Evolutionary conservation across 2,329 filamentous ascomycete species (phyloP).

Genomic region (Aspergillus sclerotialis): DNA sequence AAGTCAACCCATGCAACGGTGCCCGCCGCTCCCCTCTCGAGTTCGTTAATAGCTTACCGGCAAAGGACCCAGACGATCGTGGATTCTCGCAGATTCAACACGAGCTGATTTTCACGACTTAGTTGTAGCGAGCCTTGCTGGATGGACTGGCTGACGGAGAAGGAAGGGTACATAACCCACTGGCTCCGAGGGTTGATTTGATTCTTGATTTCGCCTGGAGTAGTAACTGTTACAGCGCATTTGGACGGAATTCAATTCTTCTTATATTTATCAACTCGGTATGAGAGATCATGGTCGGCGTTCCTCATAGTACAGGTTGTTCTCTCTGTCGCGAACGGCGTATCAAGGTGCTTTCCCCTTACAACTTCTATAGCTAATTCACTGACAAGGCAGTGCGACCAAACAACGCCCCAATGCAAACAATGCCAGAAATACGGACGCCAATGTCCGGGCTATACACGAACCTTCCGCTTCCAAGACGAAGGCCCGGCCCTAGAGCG

Average conservation of each 20-base stretch:
- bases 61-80: not conserved
- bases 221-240: no score
- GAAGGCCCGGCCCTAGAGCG: constrained; percentile 29
- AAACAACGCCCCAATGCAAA: constrained; percentile 33
- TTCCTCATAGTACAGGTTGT: constrained; percentile 37
- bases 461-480: constrained; percentile 31
- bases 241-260: no score
- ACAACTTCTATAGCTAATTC: not conserved
- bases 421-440: constrained; percentile 32
- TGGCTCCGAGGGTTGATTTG: not conserved
- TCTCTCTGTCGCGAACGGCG: constrained; percentile 33
- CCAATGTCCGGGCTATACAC: constrained; percentile 28
- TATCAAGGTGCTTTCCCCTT: constrained; percentile 22
- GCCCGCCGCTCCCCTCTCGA: no score
- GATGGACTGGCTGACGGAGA: not conserved
- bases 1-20: not conserved
- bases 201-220: not conserved
- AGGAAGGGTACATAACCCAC: not conserved
- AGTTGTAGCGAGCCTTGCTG: not conserved
- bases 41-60: not conserved
- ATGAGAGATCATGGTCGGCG: constrained; percentile 29
- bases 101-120: not conserved
- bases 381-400: constrained; percentile 34
- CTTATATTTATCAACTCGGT: constrained; percentile 4
- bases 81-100: not conserved